Conservation (phyloP, 345 rosid genomes). For the Murraya koenigii region DNA sequence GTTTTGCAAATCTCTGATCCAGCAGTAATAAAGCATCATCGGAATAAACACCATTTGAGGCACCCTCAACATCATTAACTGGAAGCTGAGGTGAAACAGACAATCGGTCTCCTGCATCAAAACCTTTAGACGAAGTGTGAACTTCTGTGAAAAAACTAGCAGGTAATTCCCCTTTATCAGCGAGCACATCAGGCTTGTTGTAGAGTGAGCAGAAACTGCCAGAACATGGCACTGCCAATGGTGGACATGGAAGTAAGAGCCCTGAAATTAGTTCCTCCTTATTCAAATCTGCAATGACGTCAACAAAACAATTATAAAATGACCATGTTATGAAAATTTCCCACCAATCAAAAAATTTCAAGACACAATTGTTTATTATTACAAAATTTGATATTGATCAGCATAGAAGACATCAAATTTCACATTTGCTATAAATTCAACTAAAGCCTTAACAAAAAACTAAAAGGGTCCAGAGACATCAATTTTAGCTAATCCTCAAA, state of each 20-base stretch:
- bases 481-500: background rate
- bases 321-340: background rate
- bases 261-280: conserved; percentile 77
- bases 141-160: conserved; percentile 20
- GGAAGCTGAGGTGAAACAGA: conserved; percentile 27
- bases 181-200: conserved; percentile 29
- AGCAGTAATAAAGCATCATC: conserved; percentile 35
- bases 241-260: conserved; percentile 46
- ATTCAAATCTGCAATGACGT: conserved; percentile 50
- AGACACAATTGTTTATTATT: background rate
- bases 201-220: conserved; percentile 29
- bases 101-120: conserved; percentile 32
- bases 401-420: background rate
- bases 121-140: conserved; percentile 21
- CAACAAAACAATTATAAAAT: background rate
- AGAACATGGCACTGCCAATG: conserved; percentile 37
- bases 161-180: conserved; percentile 28
- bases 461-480: background rate
- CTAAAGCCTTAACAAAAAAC: background rate
- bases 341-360: background rate
- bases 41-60: conserved; percentile 29
- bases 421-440: background rate
- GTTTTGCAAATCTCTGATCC: conserved; percentile 32
- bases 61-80: conserved; percentile 26
- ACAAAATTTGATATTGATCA: background rate